These are phyloP conservation scores for Pezicula radicicola DNA, from an alignment of 2,329 filamentous ascomycete species.

Conservation along the genomic window DNA sequence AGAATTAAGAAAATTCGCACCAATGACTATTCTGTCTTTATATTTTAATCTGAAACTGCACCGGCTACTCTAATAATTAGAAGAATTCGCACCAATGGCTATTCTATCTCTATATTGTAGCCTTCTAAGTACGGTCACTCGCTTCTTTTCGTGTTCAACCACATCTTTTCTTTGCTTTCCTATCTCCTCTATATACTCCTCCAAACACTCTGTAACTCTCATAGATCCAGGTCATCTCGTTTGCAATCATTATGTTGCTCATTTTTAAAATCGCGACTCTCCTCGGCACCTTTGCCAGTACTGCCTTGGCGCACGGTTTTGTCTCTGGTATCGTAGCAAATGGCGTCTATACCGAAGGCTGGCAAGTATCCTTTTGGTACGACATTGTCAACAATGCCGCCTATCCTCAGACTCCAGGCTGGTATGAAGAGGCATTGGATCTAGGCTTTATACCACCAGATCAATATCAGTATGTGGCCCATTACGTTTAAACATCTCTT, in stretches of 20 bases:
- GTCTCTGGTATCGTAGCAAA: conserved; percentile 41
- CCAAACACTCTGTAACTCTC: not conserved
- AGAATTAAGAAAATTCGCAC: not conserved
- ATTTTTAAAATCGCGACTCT: not conserved
- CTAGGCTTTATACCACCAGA: conserved; percentile 46
- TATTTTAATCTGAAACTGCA: not conserved
- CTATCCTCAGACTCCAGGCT: conserved; percentile 27
- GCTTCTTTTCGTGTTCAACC: not conserved
- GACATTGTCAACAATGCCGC: conserved; percentile 8
- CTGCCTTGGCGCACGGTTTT: conserved; percentile 36
- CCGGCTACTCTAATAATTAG: not conserved
- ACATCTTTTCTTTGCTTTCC: not conserved
- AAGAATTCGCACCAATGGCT: not conserved
- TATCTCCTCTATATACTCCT: not conserved
- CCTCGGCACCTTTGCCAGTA: not conserved
- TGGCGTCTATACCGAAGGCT: conserved; percentile 31
- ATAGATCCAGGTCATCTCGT: not conserved
- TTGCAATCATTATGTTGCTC: not conserved
- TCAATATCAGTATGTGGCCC: conserved; percentile 32
- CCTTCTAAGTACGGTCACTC: not conserved
- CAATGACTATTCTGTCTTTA: not conserved
- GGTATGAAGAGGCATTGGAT: conserved; percentile 45
- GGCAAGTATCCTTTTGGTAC: conserved; percentile 26
- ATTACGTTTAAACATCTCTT: no score
- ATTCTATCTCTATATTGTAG: not conserved